Evolutionary conservation across 2,329 filamentous ascomycete genomes (phyloP), one percentile per base, ranked within the genome.

Genomic region (Ophiocordyceps camponoti-saundersi): DNA sequence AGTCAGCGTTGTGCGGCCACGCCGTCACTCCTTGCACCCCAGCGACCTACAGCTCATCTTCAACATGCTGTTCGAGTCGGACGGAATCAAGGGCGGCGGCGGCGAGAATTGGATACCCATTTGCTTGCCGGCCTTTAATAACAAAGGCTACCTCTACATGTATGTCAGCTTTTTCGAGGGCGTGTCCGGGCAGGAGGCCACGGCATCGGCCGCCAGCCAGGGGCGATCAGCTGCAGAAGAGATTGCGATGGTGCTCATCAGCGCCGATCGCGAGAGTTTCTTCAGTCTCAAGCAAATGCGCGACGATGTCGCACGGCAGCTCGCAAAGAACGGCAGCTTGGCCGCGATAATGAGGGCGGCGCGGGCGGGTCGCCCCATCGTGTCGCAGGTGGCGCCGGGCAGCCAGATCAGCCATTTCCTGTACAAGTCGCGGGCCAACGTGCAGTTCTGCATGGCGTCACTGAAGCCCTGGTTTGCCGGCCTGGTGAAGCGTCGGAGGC

Each of bases 31-130:
- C 0, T 72, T 98, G 2, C 93, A 98, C 56, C 92, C 93, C 0
- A 90, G 89, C 52, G 92, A 98, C 60, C 72, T 98, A 22, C 90
- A 95, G 58, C 75, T 98, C 43, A 89, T 98, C 50, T 98, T 98
- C 72, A 96, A 96, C 59, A 98, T 98, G 93, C 78, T 98, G 2
- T 98, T 98, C 57, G 89, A 94, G 65, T 92, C 90, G 2, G 86
- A 87, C 44, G 84, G 86, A 42, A 83, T 98, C 59, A 90, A 92
- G 60, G 83, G 87, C 20, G 89, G 85, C 6, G 88, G 74, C 39
- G 92, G 90, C 29, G 92, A 98, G 63, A 95, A 90, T 56, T 98
- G 92, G 92, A 90, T 96, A 44, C 92, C 92, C 0, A 72, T 98
- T 7, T 98, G 92, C 57, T 73, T 98, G 3, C 93, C 92, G 0